Conservation (phyloP, 768 basidiomycete species). For the Rhizopogon roseolus region DNA sequence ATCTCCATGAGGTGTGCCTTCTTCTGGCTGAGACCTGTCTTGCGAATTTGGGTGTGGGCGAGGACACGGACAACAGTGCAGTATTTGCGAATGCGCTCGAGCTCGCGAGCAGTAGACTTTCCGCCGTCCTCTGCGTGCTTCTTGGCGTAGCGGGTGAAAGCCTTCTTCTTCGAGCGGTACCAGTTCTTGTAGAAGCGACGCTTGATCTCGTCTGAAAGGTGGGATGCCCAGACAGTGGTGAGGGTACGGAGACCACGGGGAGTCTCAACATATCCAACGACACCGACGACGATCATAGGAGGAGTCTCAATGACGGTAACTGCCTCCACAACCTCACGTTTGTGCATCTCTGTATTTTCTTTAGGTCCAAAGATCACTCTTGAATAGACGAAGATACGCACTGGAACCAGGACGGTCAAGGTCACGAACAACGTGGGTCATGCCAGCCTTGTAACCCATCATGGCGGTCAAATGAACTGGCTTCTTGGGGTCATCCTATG, state of each 20-base stretch:
- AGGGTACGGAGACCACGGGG: slow-evolving; percentile 98
- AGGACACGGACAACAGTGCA: slow-evolving; percentile 99
- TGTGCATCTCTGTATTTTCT: slow-evolving; percentile 88
- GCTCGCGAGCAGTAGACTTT: slow-evolving; percentile 89
- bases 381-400: slow-evolving; percentile 42
- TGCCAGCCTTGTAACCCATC: slow-evolving; percentile 99
- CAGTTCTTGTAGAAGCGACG: slow-evolving; percentile 99
- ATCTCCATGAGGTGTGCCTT: slow-evolving; percentile 99
- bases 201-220: slow-evolving; percentile 96
- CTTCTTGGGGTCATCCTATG: slow-evolving; percentile 98
- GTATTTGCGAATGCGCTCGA: slow-evolving; percentile 99
- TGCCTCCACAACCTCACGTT: slow-evolving; percentile 98
- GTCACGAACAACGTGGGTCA: slow-evolving; percentile 99
- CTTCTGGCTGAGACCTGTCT: slow-evolving; percentile 97
- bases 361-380: not conserved
- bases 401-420: slow-evolving; percentile 99
- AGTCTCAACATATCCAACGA: slow-evolving; percentile 99
- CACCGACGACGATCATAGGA: slow-evolving; percentile 93
- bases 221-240: slow-evolving; percentile 98
- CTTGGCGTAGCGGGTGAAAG: slow-evolving; percentile 99
- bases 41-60: slow-evolving; percentile 97
- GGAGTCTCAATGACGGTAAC: slow-evolving; percentile 96
- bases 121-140: slow-evolving; percentile 95
- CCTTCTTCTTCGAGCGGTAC: slow-evolving; percentile 99
- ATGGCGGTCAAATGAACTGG: slow-evolving; percentile 97